phyloP scores from a whole-genome alignment of 306 rosid species.

The Rosa chinensis region DNA sequence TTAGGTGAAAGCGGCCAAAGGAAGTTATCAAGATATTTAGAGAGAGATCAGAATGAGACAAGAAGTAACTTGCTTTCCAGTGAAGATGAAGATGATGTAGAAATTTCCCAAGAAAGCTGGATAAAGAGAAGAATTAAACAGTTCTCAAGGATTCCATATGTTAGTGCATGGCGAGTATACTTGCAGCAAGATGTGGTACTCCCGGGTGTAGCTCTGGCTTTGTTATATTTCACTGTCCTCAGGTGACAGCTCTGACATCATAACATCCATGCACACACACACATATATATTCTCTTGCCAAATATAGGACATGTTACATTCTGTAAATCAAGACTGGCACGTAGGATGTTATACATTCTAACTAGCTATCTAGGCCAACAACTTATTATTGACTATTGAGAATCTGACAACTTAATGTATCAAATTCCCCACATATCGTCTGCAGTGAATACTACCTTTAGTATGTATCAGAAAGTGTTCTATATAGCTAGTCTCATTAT shows the following conservation, averaged over 20 bases:
- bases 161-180: slow-evolving; percentile 72
- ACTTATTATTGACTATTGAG: too few relatives aligned
- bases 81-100: slow-evolving; percentile 8
- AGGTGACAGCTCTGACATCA: slow-evolving; percentile 40
- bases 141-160: slow-evolving; percentile 46
- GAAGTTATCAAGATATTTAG: slow-evolving; percentile 40
- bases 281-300: too few relatives aligned
- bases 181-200: slow-evolving; percentile 64
- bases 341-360: too few relatives aligned
- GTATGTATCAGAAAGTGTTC: too few relatives aligned
- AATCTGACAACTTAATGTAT: too few relatives aligned
- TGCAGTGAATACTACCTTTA: too few relatives aligned
- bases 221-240: slow-evolving; percentile 79
- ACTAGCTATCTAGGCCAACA: too few relatives aligned
- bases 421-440: too few relatives aligned
- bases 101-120: slow-evolving; percentile 27
- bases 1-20: slow-evolving; percentile 53
- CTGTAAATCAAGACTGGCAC: too few relatives aligned
- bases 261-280: too few relatives aligned
- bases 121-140: slow-evolving; percentile 17
- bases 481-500: too few relatives aligned
- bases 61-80: slow-evolving; percentile 32
- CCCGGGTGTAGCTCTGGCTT: slow-evolving; percentile 77
- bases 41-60: slow-evolving; percentile 25
- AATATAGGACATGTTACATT: too few relatives aligned